A percentile compares a stretch with the other conserved stretches of the same genome.
Evolutionary conservation across 306 rosid species (phyloP).

Genomic region (Gastrolobium villosum): DNA sequence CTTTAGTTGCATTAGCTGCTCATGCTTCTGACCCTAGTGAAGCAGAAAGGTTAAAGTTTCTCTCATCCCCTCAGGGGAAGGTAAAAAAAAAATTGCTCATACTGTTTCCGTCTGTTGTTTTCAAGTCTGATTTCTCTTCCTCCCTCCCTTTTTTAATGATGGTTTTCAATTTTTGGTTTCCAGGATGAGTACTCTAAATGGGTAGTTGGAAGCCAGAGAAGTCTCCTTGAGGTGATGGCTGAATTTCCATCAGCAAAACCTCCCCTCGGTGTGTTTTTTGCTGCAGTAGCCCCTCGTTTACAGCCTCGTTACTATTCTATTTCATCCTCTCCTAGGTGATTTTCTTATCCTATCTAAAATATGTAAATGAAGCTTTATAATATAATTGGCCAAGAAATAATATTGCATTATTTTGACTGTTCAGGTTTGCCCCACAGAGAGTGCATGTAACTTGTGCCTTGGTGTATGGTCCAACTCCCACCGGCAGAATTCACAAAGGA

Average conservation of each 20-base stretch:
- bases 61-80: slow-evolving; percentile 94
- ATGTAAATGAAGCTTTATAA: slow-evolving; percentile 29
- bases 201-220: slow-evolving; percentile 91
- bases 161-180: slow-evolving; percentile 35
- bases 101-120: slow-evolving; percentile 13
- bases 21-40: slow-evolving; percentile 84
- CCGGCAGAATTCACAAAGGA: slow-evolving; percentile 98
- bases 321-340: slow-evolving; percentile 95
- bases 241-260: slow-evolving; percentile 95
- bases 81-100: slow-evolving; percentile 49
- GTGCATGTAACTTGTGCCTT: slow-evolving; percentile 96
- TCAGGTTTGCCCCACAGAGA: slow-evolving; percentile 74
- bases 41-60: slow-evolving; percentile 80
- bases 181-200: slow-evolving; percentile 97
- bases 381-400: slow-evolving; percentile 16
- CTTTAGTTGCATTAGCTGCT: slow-evolving; percentile 87
- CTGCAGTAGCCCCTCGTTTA: slow-evolving; percentile 89
- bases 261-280: slow-evolving; percentile 96
- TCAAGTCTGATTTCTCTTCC: background rate
- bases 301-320: slow-evolving; percentile 97
- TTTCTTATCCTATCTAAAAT: slow-evolving; percentile 37
- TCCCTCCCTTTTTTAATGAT: background rate
- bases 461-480: slow-evolving; percentile 87
- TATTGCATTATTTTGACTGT: slow-evolving; percentile 33
- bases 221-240: slow-evolving; percentile 92